These are phyloP conservation scores for Plectranthus barbatus DNA, from an alignment of 257 asterid species.

Conservation along the genomic window DNA sequence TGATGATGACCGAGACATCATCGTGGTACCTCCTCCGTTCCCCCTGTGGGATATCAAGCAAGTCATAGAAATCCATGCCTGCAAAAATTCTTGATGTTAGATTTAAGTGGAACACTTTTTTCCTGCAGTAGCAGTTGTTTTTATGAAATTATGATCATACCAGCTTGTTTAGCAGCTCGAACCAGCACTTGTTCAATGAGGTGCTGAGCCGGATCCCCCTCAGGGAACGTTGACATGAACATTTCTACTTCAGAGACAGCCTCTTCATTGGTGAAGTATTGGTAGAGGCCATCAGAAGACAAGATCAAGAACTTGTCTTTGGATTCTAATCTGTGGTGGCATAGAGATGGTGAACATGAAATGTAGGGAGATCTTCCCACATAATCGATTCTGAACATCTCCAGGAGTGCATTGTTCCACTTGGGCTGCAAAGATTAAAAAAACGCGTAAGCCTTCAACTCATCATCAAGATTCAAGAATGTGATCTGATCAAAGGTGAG, in stretches of 20 bases:
- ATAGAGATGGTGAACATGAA: constrained; percentile 64
- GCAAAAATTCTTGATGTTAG: constrained; percentile 9
- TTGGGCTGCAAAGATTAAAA: constrained; percentile 92
- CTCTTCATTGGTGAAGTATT: constrained; percentile 85
- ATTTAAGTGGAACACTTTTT: background rate
- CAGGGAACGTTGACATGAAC: constrained; percentile 72
- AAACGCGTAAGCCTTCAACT: constrained; percentile 7
- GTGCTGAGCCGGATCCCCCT: constrained; percentile 98
- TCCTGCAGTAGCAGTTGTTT: background rate
- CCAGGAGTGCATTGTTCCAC: constrained; percentile 83
- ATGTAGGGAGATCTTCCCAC: constrained; percentile 74
- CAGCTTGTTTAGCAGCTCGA: constrained; percentile 94
- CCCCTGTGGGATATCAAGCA: constrained; percentile 91
- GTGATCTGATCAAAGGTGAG: no score
- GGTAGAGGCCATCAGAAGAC: constrained; percentile 93
- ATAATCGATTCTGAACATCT: constrained; percentile 83
- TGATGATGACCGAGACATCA: constrained; percentile 76
- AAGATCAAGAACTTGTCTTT: constrained; percentile 77
- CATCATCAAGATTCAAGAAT: background rate
- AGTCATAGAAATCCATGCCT: constrained; percentile 78
- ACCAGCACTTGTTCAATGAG: constrained; percentile 82
- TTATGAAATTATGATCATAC: constrained; percentile 34
- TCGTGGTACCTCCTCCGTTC: constrained; percentile 82
- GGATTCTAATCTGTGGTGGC: constrained; percentile 60
- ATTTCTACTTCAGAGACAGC: constrained; percentile 75